Evolutionary conservation across 441 rosid genomes (phyloP), one percentile per base, ranked within the genome.

Genomic region (Gossypium trilobum): DNA sequence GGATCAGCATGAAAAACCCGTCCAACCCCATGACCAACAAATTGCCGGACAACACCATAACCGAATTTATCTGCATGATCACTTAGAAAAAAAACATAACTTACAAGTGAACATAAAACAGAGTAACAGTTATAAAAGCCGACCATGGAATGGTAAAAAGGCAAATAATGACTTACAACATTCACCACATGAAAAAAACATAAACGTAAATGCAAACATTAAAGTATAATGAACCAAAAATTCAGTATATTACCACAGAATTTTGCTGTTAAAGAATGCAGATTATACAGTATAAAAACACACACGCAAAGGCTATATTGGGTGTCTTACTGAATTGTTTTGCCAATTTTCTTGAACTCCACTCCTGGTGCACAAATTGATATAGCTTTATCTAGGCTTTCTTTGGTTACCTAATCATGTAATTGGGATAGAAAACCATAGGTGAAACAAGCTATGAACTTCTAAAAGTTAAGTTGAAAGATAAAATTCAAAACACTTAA

Each of bases 11-110:
- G 96, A 77, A 93, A 93, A 79, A 91, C 91, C 14, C 81, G 83
- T 39, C 98, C 98, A 77, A 93, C 86, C 11, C 98, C 97, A 51
- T 93, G 98, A 76, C 98, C 97, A 51, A 93, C 97, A 82, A 91
- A 93, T 68, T 90, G 87, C 44, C 74, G 73, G 22, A 93, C 94
- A 54, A 93, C 95, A 69, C 97, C 98, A 67, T 86, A 93, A 20
- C 57, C 66, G 76, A 87, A 81, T 81, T 84, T 91, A 80, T 93
- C 98, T 86, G 97, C 98, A 82, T 78, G 84, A 67, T 82, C 93
- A 85, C 97, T 93, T 79, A 10, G 56, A 75, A 64, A 3, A 70
- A 63, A 13, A 48, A 48, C 16, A 48, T 13, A 48, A 48, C 14
- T 48, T 48, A 48, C 52, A 48, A 48, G 16, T n/a, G 52, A 48